Conservation (phyloP, 2,329 filamentous ascomycete species). For the Fusarium goolgardi region DNA sequence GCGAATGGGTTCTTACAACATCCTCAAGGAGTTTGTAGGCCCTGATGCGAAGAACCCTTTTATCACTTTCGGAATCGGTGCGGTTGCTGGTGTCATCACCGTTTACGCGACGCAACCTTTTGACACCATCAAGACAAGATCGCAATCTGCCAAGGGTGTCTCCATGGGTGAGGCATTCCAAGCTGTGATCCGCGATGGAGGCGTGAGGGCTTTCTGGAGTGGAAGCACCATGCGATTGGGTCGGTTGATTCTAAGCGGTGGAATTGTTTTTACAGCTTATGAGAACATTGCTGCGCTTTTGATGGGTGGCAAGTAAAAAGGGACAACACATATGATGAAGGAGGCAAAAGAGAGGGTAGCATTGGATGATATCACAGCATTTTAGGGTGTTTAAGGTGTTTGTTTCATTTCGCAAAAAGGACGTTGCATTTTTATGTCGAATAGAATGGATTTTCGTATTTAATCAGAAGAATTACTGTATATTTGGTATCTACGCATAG, state of each 20-base stretch:
- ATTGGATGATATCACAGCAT: background rate
- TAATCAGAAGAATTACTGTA: background rate
- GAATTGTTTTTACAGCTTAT: conserved; percentile 73
- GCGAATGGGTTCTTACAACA: conserved; percentile 62
- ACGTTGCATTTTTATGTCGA: background rate
- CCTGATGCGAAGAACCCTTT: conserved; percentile 42
- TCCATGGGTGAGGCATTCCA: conserved; percentile 67
- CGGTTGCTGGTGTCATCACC: conserved; percentile 69
- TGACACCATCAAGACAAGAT: conserved; percentile 72
- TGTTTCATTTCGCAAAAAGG: background rate
- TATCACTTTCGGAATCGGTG: conserved; percentile 71
- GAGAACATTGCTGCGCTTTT: conserved; percentile 60
- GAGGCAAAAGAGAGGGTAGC: background rate
- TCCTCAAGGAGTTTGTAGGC: conserved; percentile 52
- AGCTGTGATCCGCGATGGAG: conserved; percentile 66
- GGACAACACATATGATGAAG: rapidly evolving
- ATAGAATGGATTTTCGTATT: background rate
- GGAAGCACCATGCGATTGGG: conserved; percentile 76
- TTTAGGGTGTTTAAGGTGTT: background rate
- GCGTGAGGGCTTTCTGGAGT: conserved; percentile 71
- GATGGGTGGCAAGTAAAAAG: conserved; percentile 13
- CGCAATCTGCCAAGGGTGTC: conserved; percentile 68
- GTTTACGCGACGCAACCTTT: conserved; percentile 71
- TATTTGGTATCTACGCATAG: background rate
- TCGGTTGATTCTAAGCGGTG: conserved; percentile 72